Evolutionary conservation across 2,329 filamentous ascomycete species (phyloP).

Genomic region (Fonsecaea multimorphosa): DNA sequence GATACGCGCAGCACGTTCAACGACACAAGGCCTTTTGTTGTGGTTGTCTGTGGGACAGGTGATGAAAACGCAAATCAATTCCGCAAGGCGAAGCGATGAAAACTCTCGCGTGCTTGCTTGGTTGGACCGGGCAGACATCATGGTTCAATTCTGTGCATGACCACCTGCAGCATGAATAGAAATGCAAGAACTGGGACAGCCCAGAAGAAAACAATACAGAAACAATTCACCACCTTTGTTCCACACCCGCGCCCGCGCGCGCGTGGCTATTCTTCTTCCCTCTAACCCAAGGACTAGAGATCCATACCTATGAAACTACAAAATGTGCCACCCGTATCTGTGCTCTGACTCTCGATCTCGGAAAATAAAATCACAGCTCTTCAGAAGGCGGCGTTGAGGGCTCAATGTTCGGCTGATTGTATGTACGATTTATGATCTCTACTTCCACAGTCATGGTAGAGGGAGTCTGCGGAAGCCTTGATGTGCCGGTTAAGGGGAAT

Average conservation of each 20-base stretch:
- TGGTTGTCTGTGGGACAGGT: no score
- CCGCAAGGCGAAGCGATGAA: no score
- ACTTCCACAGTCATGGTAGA: slow-evolving; percentile 52
- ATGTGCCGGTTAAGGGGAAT: slow-evolving; percentile 48
- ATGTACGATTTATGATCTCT: slow-evolving; percentile 47
- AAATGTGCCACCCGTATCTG: slow-evolving; percentile 71
- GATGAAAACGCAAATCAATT: no score
- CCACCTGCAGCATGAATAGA: neutral
- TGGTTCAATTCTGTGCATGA: neutral
- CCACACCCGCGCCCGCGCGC: neutral
- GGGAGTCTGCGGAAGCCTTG: slow-evolving; percentile 53
- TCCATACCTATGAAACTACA: neutral
- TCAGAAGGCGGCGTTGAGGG: slow-evolving; percentile 58
- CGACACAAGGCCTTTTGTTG: no score
- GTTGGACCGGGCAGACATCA: no score
- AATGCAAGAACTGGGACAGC: neutral
- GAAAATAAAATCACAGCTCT: slow-evolving; percentile 63
- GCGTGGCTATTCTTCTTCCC: neutral
- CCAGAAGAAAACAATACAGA: neutral
- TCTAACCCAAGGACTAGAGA: no score
- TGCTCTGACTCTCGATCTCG: slow-evolving; percentile 65
- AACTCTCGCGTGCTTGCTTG: no score
- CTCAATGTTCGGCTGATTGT: slow-evolving; percentile 49
- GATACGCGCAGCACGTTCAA: no score
- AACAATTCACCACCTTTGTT: neutral